A percentile compares a stretch with the other conserved stretches of the same genome.
Evolutionary conservation across 1,139 yeast species (phyloP).

Genomic region (Yamadazyma pseudoaaseri): DNA sequence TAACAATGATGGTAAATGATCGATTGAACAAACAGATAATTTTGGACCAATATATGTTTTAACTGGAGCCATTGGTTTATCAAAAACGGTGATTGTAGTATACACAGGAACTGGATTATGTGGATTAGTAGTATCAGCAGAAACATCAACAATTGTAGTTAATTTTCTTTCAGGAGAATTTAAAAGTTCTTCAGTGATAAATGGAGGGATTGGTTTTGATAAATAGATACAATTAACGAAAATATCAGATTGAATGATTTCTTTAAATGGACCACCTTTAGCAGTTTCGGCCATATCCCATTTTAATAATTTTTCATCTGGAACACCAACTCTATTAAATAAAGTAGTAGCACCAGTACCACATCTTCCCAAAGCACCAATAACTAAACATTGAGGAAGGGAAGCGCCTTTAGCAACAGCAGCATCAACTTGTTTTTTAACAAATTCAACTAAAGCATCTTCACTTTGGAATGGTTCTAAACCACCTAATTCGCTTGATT

Average conservation of each 20-base stretch:
- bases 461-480: constrained; percentile 84
- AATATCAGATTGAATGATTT: constrained; percentile 83
- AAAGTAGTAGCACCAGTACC: constrained; percentile 97
- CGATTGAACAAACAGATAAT: constrained; percentile 91
- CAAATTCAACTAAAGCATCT: constrained; percentile 65
- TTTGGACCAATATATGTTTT: constrained; percentile 78
- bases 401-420: constrained; percentile 62
- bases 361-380: constrained; percentile 98
- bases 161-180: constrained; percentile 67
- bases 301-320: constrained; percentile 76
- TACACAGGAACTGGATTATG: constrained; percentile 97
- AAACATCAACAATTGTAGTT: constrained; percentile 92
- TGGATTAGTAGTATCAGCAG: constrained; percentile 98
- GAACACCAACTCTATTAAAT: constrained; percentile 80
- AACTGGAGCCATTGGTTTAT: constrained; percentile 85
- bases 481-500: constrained; percentile 65
- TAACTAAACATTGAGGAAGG: constrained; percentile 78
- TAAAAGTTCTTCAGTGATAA: constrained; percentile 67
- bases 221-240: constrained; percentile 95
- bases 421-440: constrained; percentile 55
- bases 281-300: constrained; percentile 99
- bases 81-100: constrained; percentile 82
- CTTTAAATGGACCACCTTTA: constrained; percentile 95
- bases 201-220: constrained; percentile 92
- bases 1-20: constrained; percentile 89